Percentiles rank a stretch among this genome's conserved stretches.
Conservation (phyloP, 371 early-diverging fungal genomes). For the Saksenaea oblongispora region DNA sequence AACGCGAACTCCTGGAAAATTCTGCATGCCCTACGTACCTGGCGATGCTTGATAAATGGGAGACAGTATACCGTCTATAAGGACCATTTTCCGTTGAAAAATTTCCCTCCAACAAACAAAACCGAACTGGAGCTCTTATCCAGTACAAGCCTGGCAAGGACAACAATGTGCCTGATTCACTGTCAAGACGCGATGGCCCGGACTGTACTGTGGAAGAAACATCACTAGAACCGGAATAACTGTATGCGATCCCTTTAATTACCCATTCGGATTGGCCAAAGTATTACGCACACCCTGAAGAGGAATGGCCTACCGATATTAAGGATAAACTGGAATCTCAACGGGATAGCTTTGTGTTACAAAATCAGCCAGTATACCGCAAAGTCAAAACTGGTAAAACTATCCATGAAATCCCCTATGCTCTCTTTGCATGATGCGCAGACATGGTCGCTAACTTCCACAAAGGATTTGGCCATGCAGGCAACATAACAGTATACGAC, state of each 20-base stretch:
- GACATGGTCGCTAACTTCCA: constrained; percentile 1
- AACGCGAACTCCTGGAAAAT: too few species aligned
- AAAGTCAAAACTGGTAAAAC: constrained; percentile 1
- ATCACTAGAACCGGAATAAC: constrained; percentile 19
- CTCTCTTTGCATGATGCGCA: constrained; percentile 5
- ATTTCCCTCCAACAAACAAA: background rate
- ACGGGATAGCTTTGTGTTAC: background rate
- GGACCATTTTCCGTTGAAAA: too few species aligned
- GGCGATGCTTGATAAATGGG: too few species aligned
- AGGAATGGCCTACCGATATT: constrained; percentile 5
- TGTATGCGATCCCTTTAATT: constrained; percentile 14
- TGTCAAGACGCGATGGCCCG: constrained; percentile 13
- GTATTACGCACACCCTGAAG: constrained; percentile 9
- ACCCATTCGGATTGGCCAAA: constrained; percentile 24
- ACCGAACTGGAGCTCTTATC: constrained; percentile 26
- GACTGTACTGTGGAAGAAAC: background rate
- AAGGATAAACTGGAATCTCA: too few species aligned
- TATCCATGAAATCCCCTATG: constrained; percentile 5
- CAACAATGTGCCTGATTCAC: constrained; percentile 22
- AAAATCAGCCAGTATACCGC: too few species aligned
- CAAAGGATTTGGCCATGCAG: constrained; percentile 8
- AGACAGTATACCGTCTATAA: too few species aligned
- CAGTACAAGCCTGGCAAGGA: too few species aligned
- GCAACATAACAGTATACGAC: constrained; percentile 11
- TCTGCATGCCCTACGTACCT: too few species aligned